Conservation (phyloP, 2,329 filamentous ascomycete genomes). For the Claviceps arundinis region DNA sequence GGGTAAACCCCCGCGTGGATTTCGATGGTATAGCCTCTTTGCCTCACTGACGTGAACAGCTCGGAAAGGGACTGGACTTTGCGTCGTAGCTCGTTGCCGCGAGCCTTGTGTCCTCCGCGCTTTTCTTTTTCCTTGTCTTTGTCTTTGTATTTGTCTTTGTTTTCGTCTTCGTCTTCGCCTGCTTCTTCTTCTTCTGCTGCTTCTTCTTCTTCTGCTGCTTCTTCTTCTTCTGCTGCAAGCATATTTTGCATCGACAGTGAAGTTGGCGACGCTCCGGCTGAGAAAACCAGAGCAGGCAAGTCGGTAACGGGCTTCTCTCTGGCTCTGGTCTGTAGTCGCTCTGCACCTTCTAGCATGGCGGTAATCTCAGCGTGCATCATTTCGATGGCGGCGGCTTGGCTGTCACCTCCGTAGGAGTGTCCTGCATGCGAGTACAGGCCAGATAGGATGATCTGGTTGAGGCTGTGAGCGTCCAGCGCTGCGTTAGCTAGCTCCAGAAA, state of each 20-base stretch:
- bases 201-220: background rate
- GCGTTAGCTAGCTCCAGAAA: constrained; percentile 34
- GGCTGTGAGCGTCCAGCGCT: constrained; percentile 13
- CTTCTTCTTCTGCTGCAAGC: background rate
- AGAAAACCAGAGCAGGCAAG: constrained; percentile 29
- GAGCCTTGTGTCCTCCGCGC: background rate
- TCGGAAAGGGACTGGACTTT: constrained; percentile 10
- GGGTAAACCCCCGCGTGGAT: constrained; percentile 69
- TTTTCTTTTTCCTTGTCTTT: background rate
- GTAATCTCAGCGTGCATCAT: constrained; percentile 19
- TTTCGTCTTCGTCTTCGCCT: background rate
- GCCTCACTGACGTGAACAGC: constrained; percentile 16
- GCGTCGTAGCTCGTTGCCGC: constrained; percentile 8
- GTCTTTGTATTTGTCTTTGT: background rate
- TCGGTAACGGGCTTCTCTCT: constrained; percentile 6
- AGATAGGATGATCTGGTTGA: constrained; percentile 29
- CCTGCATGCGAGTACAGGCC: constrained; percentile 66
- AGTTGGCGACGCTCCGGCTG: constrained; percentile 66
- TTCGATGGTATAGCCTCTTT: constrained; percentile 39
- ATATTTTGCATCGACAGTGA: constrained; percentile 25
- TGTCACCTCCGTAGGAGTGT: constrained; percentile 47
- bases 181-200: too few relatives aligned
- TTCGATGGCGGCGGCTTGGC: constrained; percentile 17
- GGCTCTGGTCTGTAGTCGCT: constrained; percentile 9
- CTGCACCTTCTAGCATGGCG: constrained; percentile 15